Evolutionary conservation across 768 basidiomycete species (phyloP).

Genomic region (Naganishia randhawae): DNA sequence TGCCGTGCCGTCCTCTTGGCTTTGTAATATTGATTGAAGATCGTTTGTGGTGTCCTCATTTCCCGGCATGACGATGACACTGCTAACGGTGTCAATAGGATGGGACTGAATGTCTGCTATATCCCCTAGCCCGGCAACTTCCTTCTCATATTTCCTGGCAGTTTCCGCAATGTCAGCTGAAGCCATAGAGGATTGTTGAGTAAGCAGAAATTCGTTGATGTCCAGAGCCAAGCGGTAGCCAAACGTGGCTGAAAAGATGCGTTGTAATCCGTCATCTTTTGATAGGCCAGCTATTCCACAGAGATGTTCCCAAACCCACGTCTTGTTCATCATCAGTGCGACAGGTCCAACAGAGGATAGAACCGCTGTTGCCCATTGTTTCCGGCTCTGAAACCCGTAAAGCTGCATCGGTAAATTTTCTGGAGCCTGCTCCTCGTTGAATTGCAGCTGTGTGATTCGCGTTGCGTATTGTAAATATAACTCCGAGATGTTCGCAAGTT

Average conservation of each 20-base stretch:
- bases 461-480: conserved; percentile 78
- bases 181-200: not conserved
- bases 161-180: not conserved
- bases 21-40: not conserved
- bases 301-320: conserved; percentile 19
- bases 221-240: not conserved
- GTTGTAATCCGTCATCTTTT: conserved; percentile 8
- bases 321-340: conserved; percentile 1
- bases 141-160: not conserved
- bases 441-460: conserved; percentile 60
- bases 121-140: not conserved
- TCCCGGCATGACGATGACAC: conserved; percentile 16
- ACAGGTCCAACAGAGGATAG: conserved; percentile 21
- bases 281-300: conserved; percentile 6
- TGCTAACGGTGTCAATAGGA: conserved; percentile 17
- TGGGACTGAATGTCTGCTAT: not conserved
- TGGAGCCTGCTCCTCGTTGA: conserved; percentile 50
- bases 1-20: not conserved
- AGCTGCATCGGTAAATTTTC: conserved; percentile 64
- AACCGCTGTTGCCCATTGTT: conserved; percentile 55
- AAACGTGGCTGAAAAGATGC: conserved; percentile 8
- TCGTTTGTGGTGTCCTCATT: not conserved
- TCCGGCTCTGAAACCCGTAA: conserved; percentile 69
- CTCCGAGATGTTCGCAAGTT: conserved; percentile 59
- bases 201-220: not conserved